Percentiles rank a stretch among this genome's conserved stretches.
phyloP scores from a whole-genome alignment of 148 eudicot species.

The Hydrangea macrophylla region DNA sequence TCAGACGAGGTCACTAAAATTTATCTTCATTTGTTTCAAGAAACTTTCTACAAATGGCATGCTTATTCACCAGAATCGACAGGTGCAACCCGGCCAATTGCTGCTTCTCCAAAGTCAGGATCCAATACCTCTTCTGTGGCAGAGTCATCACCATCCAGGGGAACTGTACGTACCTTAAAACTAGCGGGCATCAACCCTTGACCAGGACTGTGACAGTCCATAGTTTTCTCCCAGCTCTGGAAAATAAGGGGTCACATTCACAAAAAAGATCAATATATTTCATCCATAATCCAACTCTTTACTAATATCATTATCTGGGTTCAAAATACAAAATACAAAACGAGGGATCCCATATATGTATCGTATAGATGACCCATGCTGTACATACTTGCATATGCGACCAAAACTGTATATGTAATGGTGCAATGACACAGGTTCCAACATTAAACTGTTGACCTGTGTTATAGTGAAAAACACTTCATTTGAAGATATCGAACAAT shows the following conservation, averaged over 20 bases:
- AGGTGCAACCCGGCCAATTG: conserved; percentile 63
- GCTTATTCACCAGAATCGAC: conserved; percentile 43
- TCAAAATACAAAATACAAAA: neutral
- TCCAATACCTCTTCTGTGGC: conserved; percentile 49
- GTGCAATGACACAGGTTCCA: neutral
- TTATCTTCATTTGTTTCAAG: neutral
- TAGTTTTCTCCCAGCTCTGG: conserved; percentile 67
- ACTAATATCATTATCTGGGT: neutral
- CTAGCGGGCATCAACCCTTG: conserved; percentile 67
- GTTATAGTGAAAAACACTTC: neutral
- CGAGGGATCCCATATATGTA: neutral
- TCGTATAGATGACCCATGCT: too few relatives aligned
- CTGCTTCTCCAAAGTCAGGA: conserved; percentile 64
- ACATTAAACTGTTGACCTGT: neutral
- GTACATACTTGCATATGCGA: neutral
- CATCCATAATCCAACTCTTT: neutral
- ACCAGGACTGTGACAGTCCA: conserved; percentile 63
- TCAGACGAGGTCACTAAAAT: too few relatives aligned
- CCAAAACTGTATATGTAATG: neutral
- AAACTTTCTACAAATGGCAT: conserved; percentile 1
- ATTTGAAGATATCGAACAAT: too few relatives aligned
- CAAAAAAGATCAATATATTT: neutral
- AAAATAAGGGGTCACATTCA: conserved; percentile 7
- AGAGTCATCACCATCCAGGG: conserved; percentile 42
- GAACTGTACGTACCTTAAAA: conserved; percentile 46